Evolutionary conservation across 2,329 filamentous ascomycete species (phyloP).

Genomic region (Clarireedia hainanense): DNA sequence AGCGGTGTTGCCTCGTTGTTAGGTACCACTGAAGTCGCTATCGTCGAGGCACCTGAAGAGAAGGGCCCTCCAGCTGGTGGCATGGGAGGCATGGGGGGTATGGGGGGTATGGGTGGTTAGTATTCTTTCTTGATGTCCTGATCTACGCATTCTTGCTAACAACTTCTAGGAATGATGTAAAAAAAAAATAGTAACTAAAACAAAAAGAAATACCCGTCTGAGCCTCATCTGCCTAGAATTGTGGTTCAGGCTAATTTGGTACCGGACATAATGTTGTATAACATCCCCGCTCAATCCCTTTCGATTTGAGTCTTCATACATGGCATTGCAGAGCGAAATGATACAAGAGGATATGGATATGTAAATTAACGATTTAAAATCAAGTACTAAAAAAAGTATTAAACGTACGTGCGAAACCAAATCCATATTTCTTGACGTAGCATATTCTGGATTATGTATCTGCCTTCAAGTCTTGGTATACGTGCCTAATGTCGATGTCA

Average conservation of each 20-base stretch:
- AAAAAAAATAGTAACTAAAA: slow-evolving; percentile 16
- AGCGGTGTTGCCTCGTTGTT: slow-evolving; percentile 94
- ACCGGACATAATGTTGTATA: slow-evolving; percentile 24
- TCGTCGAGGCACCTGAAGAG: slow-evolving; percentile 97
- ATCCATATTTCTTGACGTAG: not conserved
- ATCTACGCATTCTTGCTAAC: not conserved
- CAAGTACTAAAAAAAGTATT: not conserved
- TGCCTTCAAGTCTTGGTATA: not conserved
- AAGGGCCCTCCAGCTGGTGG: slow-evolving; percentile 56
- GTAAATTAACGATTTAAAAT: slow-evolving; percentile 22
- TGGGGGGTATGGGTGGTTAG: slow-evolving; percentile 39
- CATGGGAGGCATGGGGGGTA: slow-evolving; percentile 59
- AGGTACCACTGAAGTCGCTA: slow-evolving; percentile 95
- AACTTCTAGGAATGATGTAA: slow-evolving; percentile 29
- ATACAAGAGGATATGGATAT: slow-evolving; percentile 16
- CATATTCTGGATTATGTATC: not conserved
- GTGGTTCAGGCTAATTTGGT: slow-evolving; percentile 6
- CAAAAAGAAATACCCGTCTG: slow-evolving; percentile 23
- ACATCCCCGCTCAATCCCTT: slow-evolving; percentile 26
- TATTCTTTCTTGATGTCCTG: slow-evolving; percentile 3
- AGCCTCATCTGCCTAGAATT: slow-evolving; percentile 8
- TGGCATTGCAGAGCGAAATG: slow-evolving; percentile 23
- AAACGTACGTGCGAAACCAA: not conserved
- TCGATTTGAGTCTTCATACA: slow-evolving; percentile 23
- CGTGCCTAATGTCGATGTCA: too few relatives aligned